These are phyloP conservation scores for Talaromyces sp. DNA, from an alignment of 2,329 filamentous ascomycete genomes.

Conservation along the genomic window DNA sequence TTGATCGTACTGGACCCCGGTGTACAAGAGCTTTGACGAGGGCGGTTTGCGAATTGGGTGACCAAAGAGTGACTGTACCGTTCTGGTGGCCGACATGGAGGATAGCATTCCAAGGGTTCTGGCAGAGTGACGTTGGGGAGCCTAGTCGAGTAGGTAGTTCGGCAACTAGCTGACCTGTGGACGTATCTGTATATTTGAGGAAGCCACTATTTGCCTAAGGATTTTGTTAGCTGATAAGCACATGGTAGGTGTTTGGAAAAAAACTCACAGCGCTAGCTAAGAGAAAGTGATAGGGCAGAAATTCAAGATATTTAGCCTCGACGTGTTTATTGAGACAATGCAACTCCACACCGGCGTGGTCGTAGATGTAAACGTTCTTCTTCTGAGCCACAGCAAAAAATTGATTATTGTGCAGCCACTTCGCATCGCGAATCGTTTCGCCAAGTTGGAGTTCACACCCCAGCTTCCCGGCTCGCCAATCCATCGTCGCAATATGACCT, in stretches of 20 bases:
- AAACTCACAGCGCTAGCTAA: constrained; percentile 73
- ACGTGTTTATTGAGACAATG: constrained; percentile 87
- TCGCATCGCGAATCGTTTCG: constrained; percentile 84
- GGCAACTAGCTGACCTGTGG: constrained; percentile 81
- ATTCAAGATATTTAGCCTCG: constrained; percentile 91
- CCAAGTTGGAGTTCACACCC: constrained; percentile 87
- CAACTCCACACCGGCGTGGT: constrained; percentile 82
- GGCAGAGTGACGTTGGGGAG: constrained; percentile 74
- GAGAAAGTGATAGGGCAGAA: constrained; percentile 93
- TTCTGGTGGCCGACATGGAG: constrained; percentile 93
- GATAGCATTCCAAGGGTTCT: constrained; percentile 91
- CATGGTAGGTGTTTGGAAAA: not conserved
- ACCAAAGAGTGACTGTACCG: constrained; percentile 92
- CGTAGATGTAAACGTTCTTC: constrained; percentile 96
- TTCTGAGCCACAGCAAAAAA: constrained; percentile 93
- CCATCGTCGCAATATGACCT: constrained; percentile 93
- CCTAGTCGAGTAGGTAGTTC: constrained; percentile 84
- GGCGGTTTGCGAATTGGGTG: constrained; percentile 80
- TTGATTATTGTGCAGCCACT: constrained; percentile 93
- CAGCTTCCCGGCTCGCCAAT: constrained; percentile 89
- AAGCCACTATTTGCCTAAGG: constrained; percentile 70
- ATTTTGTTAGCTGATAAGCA: not conserved
- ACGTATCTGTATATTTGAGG: constrained; percentile 92
- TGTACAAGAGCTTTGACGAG: constrained; percentile 90
- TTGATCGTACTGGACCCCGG: constrained; percentile 77